Evolutionary conservation across 1,139 yeast species (phyloP).

Genomic region (Sugiyamaella grinbergsii): DNA sequence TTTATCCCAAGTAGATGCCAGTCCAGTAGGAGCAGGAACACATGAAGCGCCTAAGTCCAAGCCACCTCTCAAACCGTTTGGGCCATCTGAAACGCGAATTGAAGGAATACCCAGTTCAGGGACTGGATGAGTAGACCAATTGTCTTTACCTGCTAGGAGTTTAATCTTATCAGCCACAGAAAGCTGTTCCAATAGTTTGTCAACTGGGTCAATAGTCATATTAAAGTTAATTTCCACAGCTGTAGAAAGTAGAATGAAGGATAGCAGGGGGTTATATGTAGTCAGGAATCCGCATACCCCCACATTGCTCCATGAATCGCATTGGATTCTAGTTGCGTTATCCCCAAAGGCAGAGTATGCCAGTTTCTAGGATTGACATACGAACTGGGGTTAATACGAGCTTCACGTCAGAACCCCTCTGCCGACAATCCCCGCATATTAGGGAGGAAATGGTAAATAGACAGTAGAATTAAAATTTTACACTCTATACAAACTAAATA

Average conservation of each 20-base stretch:
- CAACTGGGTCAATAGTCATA: constrained; percentile 13
- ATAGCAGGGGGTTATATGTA: too few species aligned
- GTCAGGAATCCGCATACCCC: too few species aligned
- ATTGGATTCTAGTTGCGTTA: too few species aligned
- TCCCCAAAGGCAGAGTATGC: too few species aligned
- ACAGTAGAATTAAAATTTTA: too few species aligned
- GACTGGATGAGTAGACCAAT: constrained; percentile 57
- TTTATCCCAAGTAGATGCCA: constrained; percentile 49
- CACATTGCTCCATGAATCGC: too few species aligned
- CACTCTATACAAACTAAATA: too few species aligned
- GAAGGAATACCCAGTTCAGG: constrained; percentile 50
- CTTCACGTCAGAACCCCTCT: too few species aligned
- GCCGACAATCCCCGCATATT: too few species aligned
- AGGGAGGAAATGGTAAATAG: too few species aligned
- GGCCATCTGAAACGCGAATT: constrained; percentile 51
- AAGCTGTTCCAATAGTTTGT: constrained; percentile 8
- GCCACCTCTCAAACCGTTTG: constrained; percentile 58
- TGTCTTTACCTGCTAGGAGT: constrained; percentile 41
- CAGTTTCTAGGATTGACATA: too few species aligned
- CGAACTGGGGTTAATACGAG: too few species aligned
- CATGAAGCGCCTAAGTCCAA: constrained; percentile 53
- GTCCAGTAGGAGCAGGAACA: constrained; percentile 54
- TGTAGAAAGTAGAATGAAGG: neutral
- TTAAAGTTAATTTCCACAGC: neutral
- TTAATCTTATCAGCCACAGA: constrained; percentile 43